Base-by-base conservation (phyloP, 352 stramenopile species). In the Pythium brachiatum region DNA sequence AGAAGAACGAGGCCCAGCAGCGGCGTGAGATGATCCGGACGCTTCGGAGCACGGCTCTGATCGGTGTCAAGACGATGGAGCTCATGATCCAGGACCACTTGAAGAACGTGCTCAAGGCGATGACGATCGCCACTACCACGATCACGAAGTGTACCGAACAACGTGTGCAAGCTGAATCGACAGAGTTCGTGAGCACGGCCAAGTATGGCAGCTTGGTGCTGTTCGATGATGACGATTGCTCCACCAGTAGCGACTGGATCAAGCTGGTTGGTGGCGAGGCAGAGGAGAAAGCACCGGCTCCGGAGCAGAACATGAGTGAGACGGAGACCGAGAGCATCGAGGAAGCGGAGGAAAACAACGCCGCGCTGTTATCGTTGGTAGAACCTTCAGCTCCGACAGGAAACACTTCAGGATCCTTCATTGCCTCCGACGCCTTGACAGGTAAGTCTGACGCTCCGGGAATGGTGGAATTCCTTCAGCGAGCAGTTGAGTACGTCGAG, bases 21-120 rank as follows among this genome's bases (percentile, higher is more conserved):
- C 57, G 59, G 1, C 53, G 60, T n/a, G 79, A 83, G 21, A 74
- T 75, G 52, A 15, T 63, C 8, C 50, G 38, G 16, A 79, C 72
- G 4, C 67, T 86, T 11, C 31, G 71, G 12, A 69, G 73, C 21
- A 81, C 76, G n/a, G 72, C 73, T 21, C 58, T 54, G 2, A 57
- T 85, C 23, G 60, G 68, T 0, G 71, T 84, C 18, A 84, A 83
- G 50, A 88, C 79, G 18, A 77, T 88, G 75, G 75, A 88, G 31
- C 43, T 86, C 2, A 80, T 88, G 75, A 66, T 82, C 29, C 60
- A 75, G 39, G 79, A 85, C 34, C 74, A 78, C 44, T 21, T 76
- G 23, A 88, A 88, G 63, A 70, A 66, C 16, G 41, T 66, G 13
- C 20, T 29, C 21, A 65, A 65, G 21, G 64, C 64, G 12, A 53